Conservation (phyloP, 2,329 filamentous ascomycete species). For the Mariannaea sp. region DNA sequence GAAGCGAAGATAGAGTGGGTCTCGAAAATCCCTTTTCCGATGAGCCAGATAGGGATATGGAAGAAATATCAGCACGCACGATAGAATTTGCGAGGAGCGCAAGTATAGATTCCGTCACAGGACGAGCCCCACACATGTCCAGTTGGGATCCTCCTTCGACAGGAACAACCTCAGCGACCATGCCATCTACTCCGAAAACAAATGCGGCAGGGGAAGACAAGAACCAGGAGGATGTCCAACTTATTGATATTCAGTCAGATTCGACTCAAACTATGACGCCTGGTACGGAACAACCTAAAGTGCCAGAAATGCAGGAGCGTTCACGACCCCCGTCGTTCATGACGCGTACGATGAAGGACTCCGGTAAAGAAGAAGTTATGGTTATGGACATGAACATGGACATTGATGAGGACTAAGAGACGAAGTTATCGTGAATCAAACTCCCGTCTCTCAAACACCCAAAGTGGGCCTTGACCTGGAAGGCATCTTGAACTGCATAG, state of each 20-base stretch:
- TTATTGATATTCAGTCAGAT: not conserved
- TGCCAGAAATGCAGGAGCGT: slow-evolving; percentile 54
- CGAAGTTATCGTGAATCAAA: not conserved
- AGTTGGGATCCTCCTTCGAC: slow-evolving; percentile 22
- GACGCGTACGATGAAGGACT: slow-evolving; percentile 22
- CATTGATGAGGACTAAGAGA: slow-evolving; percentile 34
- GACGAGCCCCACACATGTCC: slow-evolving; percentile 17
- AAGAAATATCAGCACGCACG: slow-evolving; percentile 25
- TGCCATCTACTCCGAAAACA: slow-evolving; percentile 34
- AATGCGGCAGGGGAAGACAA: slow-evolving; percentile 27
- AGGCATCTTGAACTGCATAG: too few species aligned
- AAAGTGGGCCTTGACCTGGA: too few species aligned
- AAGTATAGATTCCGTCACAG: slow-evolving; percentile 22
- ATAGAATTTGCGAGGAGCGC: slow-evolving; percentile 24
- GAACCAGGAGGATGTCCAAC: not conserved
- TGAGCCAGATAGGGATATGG: slow-evolving; percentile 36
- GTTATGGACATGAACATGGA: slow-evolving; percentile 41
- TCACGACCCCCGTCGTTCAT: slow-evolving; percentile 37
- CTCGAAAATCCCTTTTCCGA: slow-evolving; percentile 42
- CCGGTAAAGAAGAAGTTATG: slow-evolving; percentile 29
- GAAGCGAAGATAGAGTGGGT: slow-evolving; percentile 45
- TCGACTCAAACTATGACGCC: slow-evolving; percentile 22
- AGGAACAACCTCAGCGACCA: slow-evolving; percentile 33
- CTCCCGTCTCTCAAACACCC: too few species aligned
- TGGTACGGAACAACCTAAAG: slow-evolving; percentile 33